Base-by-base conservation (phyloP, 352 stramenopile genomes). In the Saprolegnia parasitica region DNA sequence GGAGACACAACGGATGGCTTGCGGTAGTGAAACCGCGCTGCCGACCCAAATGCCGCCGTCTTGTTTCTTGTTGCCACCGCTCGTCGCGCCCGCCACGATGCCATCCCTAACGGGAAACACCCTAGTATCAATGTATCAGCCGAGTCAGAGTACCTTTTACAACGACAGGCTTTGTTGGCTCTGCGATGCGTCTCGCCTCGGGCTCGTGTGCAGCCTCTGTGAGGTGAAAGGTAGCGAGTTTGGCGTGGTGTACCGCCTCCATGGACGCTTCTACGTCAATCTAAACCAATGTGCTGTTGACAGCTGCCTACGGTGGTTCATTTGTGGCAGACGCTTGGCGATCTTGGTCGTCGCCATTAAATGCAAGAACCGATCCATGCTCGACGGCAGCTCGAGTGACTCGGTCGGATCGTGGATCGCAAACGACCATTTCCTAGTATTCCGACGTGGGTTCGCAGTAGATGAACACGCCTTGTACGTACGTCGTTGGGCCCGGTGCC, bases 311-410 rank as follows among this genome's bases (percentile, higher is more conserved):
- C 23, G 29, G 13, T 3, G 16, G 18, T 13, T 4, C 4, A 39
- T 37, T 35, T n/a, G 46, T 39, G 62, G 3, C 40, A 24, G 49
- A 2, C 63, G 63, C 26, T 70, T 70, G 5, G 63, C 47, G 11
- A 70, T 58, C 21, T 70, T 70, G 1, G 63, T 70, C 39, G 63
- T 21, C 4, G 45, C 49, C 63, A 70, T 70, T 29, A 70, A 42
- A 11, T 58, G 46, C 8, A 70, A 9, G 46, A 70, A 70, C 8
- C 54, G 63, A 32, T 60, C 63, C 15, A 47, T 42, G n/a, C 55
- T 40, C n/a, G 42, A 61, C 37, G 63, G 63, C 6, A 70, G 23
- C 4, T 70, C 37, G 37, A 70, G 63, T 1, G 20, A 8, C 20
- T 70, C 63, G 37, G 54, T 63, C 8, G 63, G 63, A 18, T 70